These are phyloP conservation scores for Gnaphalium uliginosum DNA, from an alignment of 129 eudicot genomes.

Conservation along the genomic window DNA sequence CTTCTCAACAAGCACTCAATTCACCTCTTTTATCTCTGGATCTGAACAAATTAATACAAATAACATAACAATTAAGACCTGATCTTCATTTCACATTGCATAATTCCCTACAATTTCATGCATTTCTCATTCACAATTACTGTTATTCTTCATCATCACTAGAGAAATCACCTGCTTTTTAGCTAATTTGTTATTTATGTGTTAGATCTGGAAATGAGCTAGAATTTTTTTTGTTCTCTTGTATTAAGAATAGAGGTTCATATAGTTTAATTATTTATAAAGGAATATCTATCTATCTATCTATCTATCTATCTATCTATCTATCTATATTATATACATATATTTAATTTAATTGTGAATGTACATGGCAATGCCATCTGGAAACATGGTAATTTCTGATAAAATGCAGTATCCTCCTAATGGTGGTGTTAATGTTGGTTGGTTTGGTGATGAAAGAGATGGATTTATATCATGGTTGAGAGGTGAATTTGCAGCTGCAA, in stretches of 20 bases:
- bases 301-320: background rate
- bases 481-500: constrained; percentile 88
- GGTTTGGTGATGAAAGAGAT: constrained; percentile 65
- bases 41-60: constrained; percentile 6
- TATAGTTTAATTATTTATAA: background rate
- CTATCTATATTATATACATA: background rate
- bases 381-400: constrained; percentile 54
- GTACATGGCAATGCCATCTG: constrained; percentile 71
- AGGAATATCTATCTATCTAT: too few relatives aligned
- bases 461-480: constrained; percentile 71
- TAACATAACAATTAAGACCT: constrained; percentile 2
- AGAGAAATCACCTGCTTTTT: too few relatives aligned
- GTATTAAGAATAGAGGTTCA: too few relatives aligned
- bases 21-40: background rate
- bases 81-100: constrained; percentile 25
- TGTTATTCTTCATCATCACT: constrained; percentile 12
- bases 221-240: background rate
- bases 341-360: background rate
- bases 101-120: constrained; percentile 9
- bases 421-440: constrained; percentile 41
- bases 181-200: background rate
- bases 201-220: constrained; percentile 46
- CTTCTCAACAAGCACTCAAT: background rate
- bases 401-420: constrained; percentile 50
- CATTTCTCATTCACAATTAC: background rate